Percentiles rank a stretch among this genome's conserved stretches.
Conservation (phyloP, 75 land plant genomes). For the Pinus taeda region DNA sequence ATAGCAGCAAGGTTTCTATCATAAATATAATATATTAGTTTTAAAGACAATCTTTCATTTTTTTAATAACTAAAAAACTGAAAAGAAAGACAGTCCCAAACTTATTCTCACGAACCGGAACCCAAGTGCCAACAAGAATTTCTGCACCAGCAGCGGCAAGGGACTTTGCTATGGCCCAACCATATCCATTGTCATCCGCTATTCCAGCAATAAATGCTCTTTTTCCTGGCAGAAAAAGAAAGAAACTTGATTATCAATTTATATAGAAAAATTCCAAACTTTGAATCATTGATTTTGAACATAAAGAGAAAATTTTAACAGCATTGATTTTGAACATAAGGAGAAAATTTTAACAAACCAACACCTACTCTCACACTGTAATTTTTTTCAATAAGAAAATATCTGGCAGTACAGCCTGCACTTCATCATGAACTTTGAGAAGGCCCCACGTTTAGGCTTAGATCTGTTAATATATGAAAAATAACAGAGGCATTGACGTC, state of each 20-base stretch:
- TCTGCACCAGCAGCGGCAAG: constrained; percentile 98
- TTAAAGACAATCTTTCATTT: neutral
- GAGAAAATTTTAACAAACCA: too few relatives aligned
- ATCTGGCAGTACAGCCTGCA: too few relatives aligned
- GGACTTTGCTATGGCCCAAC: constrained; percentile 98
- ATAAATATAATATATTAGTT: neutral
- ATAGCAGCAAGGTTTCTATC: neutral
- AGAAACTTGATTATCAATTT: neutral
- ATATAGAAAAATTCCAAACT: too few relatives aligned
- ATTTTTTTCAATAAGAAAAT: too few relatives aligned
- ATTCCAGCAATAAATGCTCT: constrained; percentile 99
- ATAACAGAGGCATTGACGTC: too few relatives aligned
- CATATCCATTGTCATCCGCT: constrained; percentile 99
- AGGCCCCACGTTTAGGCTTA: too few relatives aligned
- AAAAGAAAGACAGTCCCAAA: neutral
- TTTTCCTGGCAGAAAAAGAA: constrained; percentile 56
- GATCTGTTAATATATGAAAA: too few relatives aligned
- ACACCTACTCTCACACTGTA: too few relatives aligned
- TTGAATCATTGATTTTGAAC: too few relatives aligned
- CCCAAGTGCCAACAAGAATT: constrained; percentile 99
- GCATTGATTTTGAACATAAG: too few relatives aligned
- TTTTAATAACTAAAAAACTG: neutral
- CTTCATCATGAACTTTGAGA: too few relatives aligned
- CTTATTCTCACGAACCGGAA: constrained; percentile 56
- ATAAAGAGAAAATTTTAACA: too few relatives aligned